Conservation (phyloP, 73 alveolate species). For the Paramecium octaurelia region DNA sequence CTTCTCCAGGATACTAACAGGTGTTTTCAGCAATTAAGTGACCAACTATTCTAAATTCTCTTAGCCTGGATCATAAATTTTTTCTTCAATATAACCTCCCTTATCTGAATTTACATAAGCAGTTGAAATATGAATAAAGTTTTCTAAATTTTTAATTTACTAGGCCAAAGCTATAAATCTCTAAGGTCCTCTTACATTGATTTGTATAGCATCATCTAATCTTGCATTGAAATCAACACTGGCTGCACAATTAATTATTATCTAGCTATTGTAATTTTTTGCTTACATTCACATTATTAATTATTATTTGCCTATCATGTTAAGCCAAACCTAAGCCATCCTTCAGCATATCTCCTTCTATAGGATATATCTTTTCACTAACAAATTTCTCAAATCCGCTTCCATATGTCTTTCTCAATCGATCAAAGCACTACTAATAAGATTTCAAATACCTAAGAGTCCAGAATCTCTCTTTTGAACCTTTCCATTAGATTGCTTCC, state of each 20-base stretch:
- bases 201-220: conserved; percentile 73
- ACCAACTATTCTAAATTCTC: conserved; percentile 55
- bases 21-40: conserved; percentile 58
- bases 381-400: conserved; percentile 57
- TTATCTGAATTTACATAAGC: conserved; percentile 72
- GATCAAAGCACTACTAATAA: conserved; percentile 55
- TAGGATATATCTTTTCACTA: conserved; percentile 66
- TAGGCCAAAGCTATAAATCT: conserved; percentile 73
- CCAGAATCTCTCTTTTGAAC: conserved; percentile 73
- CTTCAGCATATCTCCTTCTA: conserved; percentile 64
- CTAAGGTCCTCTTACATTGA: conserved; percentile 78
- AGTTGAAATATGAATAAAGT: conserved; percentile 74
- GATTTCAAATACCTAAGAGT: conserved; percentile 61
- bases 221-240: conserved; percentile 75
- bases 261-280: not conserved
- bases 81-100: conserved; percentile 82
- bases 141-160: conserved; percentile 55
- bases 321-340: conserved; percentile 67
- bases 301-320: conserved; percentile 52
- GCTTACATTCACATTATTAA: conserved; percentile 59
- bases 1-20: conserved; percentile 66
- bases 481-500: conserved; percentile 69
- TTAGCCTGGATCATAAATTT: conserved; percentile 74
- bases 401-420: conserved; percentile 68
- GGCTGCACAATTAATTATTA: conserved; percentile 80